Evolutionary conservation across 2,329 filamentous ascomycete genomes (phyloP), one percentile per base, ranked within the genome.

Genomic region (Xylaria digitata): DNA sequence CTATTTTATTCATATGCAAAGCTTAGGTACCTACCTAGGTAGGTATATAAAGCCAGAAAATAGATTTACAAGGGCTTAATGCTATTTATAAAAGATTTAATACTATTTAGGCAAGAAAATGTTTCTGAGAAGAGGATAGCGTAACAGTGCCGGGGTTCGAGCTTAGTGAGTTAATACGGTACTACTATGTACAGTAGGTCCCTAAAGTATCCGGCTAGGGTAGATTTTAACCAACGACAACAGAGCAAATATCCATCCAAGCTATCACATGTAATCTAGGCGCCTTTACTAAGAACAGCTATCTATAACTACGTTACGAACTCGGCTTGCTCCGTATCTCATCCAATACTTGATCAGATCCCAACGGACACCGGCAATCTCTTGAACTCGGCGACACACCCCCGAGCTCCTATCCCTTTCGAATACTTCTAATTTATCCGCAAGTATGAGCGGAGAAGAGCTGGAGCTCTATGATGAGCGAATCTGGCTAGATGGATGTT

Each of bases 401-500:
- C 50, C 32, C 21, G 6, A 32, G 11, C 46, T n/a, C 6, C 23
- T 32, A 6, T 17, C 19, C 48, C 46, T 61, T 13, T n/a, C 26
- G 32, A 2, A 21, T 21, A n/a, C 43, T 61, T 52, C 49, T 32
- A 7, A 19, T 54, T 26, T 48, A 48, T 40, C 21, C 45, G 43
- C 30, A 48, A 61, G 8, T 42, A 70, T 70, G 68, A 23, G 45
- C 42, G 49, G 62, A 46, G 66, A 66, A 60, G 61, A 70, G 61
- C 82, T 84, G 42, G 83, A 86, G 78, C 81, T 89, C 8, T 80
- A 87, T 40, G 86, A 89, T 32, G 89, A 92, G 74, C 90, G 95
- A 72, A 92, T 99, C 75, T 99, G 96, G 96, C 92, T 99, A 30
- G 96, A 99, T 79, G 96, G 96, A 70, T 99, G 96, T 85, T 99